Evolutionary conservation across 768 basidiomycete species (phyloP), one percentile per base, ranked within the genome.

Genomic region (Nidularia pulvinata): DNA sequence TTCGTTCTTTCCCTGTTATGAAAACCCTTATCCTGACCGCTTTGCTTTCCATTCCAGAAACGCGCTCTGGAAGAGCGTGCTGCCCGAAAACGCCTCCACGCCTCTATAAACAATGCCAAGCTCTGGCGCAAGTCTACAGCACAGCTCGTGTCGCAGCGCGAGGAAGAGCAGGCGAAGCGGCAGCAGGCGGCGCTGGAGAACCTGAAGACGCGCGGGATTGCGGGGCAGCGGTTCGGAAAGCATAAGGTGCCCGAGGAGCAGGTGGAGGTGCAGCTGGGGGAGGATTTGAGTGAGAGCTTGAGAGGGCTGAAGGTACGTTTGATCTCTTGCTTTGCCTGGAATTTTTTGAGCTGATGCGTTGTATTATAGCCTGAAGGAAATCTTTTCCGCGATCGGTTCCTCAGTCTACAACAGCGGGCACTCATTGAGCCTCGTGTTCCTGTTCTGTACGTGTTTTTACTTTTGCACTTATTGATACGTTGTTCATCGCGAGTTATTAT

Each of bases 261-360:
- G 34, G 79, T 95, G 4, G 90, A 88, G 45, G 94, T 98, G 13
- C 95, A 97, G 69, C 78, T 96, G 0, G 92, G 92, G 2, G 95
- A 96, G 57, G 93, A 97, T 63, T 69, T 97, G 48, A 89, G 81
- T 52, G 95, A 97, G 70, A 94, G 78, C 61, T 70, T 96, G 61
- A 76, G 95, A 52, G 85, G 77, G 39, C 71, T 98, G 62, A 94
- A 94, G 85, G 94, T 91, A 19, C 4, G 13, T 48, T 50, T 51
- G n/a, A 30, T 16, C 52, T 42, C 34, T 19, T 33, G 53, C 39
- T 35, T 33, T 7, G n/a, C n/a, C n/a, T n/a, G n/a, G n/a, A 7
- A 19, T 6, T n/a, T 34, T 35, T 32, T 48, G 49, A 49, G 22
- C 56, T 54, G 37, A 37, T 48, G 14, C 51, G 48, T 49, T 11